Base-by-base conservation (phyloP, 2,329 filamentous ascomycete species). In the Fonsecaea pedrosoi region DNA sequence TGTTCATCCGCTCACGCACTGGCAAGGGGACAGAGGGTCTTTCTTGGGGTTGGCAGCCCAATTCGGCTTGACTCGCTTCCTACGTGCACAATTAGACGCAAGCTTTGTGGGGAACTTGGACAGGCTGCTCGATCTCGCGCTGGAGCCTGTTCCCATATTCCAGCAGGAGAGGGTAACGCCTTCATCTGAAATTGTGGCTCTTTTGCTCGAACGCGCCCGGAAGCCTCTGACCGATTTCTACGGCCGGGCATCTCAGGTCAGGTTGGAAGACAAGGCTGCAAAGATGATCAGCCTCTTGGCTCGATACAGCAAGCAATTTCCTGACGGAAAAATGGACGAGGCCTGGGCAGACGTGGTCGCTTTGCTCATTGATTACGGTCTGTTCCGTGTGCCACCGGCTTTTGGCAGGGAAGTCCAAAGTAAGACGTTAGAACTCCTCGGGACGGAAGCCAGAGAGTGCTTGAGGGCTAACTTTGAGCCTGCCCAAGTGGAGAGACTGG, bases 301-400 rank as follows among this genome's bases (percentile, higher is more conserved):
- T 30, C 32, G 15, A 12, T 30, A 54, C 15, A 25, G 25, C 12
- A 25, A 54, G 21, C 25, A 18, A 25, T 25, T 21, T 25, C 48
- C 48, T 3, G 48, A 53, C 18, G 30, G 25, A 21, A 30, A 54
- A 25, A 30, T 54, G 18, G 15, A 25, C 4, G 50, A 6, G 25
- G 50, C 25, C 4, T 54, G 50, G 50, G 50, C 50, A 54, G 50
- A 54, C 6, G 15, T 54, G 3, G 15, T 54, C 15, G 50, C 50
- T 15, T 25, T 54, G 50, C 50, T 54, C 50, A 54, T 54, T 54
- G 50, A 54, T 15, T 7, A 25, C 50, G 50, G 50, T 21, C 50
- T 54, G 25, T 15, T 54, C 32, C 5, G 32, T 13, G 50, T 54
- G 50, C 15, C 25, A 21, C 32, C 50, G 50, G 18, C 13, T 10